A percentile compares a stretch with the other conserved stretches of the same genome.
Evolutionary conservation across 2,329 filamentous ascomycete species (phyloP).

Genomic region (Talaromyces sp.): DNA sequence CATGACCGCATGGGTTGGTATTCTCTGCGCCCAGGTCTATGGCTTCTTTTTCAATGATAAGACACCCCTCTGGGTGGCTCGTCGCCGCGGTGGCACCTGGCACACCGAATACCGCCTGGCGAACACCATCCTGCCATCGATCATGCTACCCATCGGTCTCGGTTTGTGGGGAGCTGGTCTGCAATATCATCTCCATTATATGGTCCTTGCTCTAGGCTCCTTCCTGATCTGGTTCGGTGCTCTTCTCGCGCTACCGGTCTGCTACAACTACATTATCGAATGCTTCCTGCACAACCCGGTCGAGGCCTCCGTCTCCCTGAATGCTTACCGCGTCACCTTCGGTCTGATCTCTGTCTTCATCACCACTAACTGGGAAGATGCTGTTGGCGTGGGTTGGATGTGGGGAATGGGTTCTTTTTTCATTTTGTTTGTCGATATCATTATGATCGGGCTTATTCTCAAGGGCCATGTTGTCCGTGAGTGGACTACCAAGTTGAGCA

Average conservation of each 20-base stretch:
- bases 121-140: slow-evolving; percentile 8
- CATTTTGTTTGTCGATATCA: slow-evolving; percentile 9
- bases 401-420: slow-evolving; percentile 13
- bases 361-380: slow-evolving; percentile 7
- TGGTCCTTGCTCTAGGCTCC: slow-evolving; percentile 11
- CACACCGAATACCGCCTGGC: slow-evolving; percentile 39
- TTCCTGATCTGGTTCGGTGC: slow-evolving; percentile 13
- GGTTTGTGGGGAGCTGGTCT: slow-evolving; percentile 12
- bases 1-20: slow-evolving; percentile 26
- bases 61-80: slow-evolving; percentile 21
- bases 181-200: slow-evolving; percentile 14
- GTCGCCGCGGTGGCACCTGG: slow-evolving; percentile 31
- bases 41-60: slow-evolving; percentile 22
- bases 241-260: slow-evolving; percentile 11
- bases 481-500: slow-evolving; percentile 11
- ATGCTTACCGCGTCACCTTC: slow-evolving; percentile 9
- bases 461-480: slow-evolving; percentile 13
- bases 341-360: slow-evolving; percentile 11
- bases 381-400: slow-evolving; percentile 13
- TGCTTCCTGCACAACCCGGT: slow-evolving; percentile 13
- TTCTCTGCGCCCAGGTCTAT: slow-evolving; percentile 22
- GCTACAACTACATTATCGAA: slow-evolving; percentile 15
- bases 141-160: slow-evolving; percentile 12
- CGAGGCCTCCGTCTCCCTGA: slow-evolving; percentile 12
- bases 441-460: slow-evolving; percentile 13